Percentiles rank a stretch among this genome's conserved stretches.
phyloP scores from a whole-genome alignment of 805 yeast species.

The Teunomyces barrocoloradensis region DNA sequence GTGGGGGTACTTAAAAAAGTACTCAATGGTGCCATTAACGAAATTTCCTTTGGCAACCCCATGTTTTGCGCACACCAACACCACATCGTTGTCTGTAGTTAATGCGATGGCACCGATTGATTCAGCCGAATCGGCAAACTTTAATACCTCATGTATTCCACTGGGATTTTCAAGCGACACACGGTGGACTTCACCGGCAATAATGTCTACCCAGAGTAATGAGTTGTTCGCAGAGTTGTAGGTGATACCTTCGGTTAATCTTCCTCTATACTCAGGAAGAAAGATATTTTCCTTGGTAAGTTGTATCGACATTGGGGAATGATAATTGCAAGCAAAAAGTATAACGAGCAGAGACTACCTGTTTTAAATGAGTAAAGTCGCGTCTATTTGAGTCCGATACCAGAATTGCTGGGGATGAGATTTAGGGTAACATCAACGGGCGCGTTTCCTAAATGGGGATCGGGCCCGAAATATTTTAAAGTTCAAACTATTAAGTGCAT shows the following conservation, averaged over 20 bases:
- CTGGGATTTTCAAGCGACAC: conserved; percentile 18
- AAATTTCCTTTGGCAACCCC: conserved; percentile 64
- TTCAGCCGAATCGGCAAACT: conserved; percentile 35
- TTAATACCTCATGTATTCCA: conserved; percentile 36
- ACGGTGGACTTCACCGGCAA: conserved; percentile 40
- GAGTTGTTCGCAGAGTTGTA: conserved; percentile 57
- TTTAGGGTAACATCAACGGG: background rate
- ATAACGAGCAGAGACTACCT: background rate
- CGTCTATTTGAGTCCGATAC: background rate
- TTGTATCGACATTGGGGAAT: background rate
- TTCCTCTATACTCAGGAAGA: conserved; percentile 32
- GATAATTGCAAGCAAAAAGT: background rate
- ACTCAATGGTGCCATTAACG: conserved; percentile 31
- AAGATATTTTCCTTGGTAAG: conserved; percentile 10
- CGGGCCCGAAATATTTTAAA: background rate
- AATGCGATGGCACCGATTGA: conserved; percentile 73
- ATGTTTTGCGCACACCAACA: conserved; percentile 59
- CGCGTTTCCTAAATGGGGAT: background rate
- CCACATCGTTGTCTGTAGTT: conserved; percentile 47
- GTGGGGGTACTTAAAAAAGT: conserved; percentile 39
- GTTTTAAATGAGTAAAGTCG: background rate
- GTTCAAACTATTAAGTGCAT: background rate
- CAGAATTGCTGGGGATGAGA: background rate
- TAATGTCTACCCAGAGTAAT: conserved; percentile 49
- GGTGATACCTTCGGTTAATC: conserved; percentile 66